phyloP scores from a whole-genome alignment of 306 rosid genomes.

The Quercus cerris region DNA sequence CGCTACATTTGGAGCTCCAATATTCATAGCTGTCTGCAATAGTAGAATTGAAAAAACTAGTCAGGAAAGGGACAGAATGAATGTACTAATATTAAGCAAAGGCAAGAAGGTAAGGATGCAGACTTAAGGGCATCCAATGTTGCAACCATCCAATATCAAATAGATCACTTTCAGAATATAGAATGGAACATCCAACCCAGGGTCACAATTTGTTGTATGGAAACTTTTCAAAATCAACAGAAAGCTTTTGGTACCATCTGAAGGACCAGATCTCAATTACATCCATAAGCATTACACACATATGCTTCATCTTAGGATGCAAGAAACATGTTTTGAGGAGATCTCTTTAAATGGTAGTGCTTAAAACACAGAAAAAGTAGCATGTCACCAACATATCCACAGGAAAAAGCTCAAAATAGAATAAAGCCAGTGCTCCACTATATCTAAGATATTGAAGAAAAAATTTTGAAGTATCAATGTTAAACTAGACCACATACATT shows the following conservation, averaged over 20 bases:
- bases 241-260: too few relatives aligned
- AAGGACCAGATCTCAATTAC: too few relatives aligned
- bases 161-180: too few relatives aligned
- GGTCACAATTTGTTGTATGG: too few relatives aligned
- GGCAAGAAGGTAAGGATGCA: neutral
- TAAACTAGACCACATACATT: conserved; percentile 41
- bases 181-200: too few relatives aligned
- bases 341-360: neutral
- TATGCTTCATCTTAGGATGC: neutral
- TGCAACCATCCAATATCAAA: neutral
- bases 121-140: neutral
- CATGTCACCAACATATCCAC: neutral
- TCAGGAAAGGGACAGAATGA: neutral
- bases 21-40: conserved; percentile 62
- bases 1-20: conserved; percentile 32
- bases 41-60: conserved; percentile 13
- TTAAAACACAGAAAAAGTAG: neutral
- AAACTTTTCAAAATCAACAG: too few relatives aligned
- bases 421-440: conserved; percentile 7
- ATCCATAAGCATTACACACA: neutral
- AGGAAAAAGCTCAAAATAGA: neutral
- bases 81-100: neutral
- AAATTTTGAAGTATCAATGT: conserved; percentile 2
- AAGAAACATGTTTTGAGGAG: neutral
- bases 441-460: neutral